These are phyloP conservation scores for Phytophthora agathidicida DNA, from an alignment of 352 stramenopile species.

Conservation along the genomic window DNA sequence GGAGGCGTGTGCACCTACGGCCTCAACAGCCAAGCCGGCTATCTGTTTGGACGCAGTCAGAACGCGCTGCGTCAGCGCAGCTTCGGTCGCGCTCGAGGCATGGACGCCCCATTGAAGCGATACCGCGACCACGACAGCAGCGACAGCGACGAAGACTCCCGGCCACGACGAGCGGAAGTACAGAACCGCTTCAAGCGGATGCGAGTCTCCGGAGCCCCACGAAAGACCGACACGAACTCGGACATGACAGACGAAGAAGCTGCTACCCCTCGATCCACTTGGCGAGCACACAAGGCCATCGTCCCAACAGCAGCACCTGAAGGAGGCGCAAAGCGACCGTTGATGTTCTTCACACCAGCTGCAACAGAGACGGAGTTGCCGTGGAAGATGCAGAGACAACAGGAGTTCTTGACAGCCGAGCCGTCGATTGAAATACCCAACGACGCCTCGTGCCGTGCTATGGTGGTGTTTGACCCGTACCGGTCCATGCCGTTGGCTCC, in stretches of 20 bases:
- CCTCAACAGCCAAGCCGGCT: constrained; percentile 41
- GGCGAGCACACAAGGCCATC: constrained; percentile 27
- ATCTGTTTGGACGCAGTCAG: constrained; percentile 49
- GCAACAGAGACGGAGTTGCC: neutral
- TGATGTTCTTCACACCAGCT: constrained; percentile 12
- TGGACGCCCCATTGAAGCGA: constrained; percentile 43
- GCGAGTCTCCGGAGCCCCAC: constrained; percentile 49
- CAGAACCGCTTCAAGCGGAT: constrained; percentile 76
- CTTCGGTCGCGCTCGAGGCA: constrained; percentile 47
- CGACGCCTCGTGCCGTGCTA: constrained; percentile 47
- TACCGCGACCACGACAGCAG: constrained; percentile 31
- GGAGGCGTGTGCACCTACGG: constrained; percentile 47
- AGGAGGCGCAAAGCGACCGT: constrained; percentile 22
- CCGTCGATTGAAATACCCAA: constrained; percentile 16
- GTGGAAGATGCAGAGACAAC: constrained; percentile 25
- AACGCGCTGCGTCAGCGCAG: constrained; percentile 51
- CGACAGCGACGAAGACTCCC: constrained; percentile 15
- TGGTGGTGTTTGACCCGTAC: constrained; percentile 69
- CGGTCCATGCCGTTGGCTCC: constrained; percentile 27
- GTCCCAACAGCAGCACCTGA: constrained; percentile 16
- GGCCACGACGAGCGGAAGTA: constrained; percentile 28
- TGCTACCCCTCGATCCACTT: constrained; percentile 25
- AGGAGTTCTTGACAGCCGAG: neutral
- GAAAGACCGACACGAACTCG: constrained; percentile 25
- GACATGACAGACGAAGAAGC: constrained; percentile 47